Evolutionary conservation across 2,329 filamentous ascomycete genomes (phyloP).

Genomic region (Alternaria brassicicola): DNA sequence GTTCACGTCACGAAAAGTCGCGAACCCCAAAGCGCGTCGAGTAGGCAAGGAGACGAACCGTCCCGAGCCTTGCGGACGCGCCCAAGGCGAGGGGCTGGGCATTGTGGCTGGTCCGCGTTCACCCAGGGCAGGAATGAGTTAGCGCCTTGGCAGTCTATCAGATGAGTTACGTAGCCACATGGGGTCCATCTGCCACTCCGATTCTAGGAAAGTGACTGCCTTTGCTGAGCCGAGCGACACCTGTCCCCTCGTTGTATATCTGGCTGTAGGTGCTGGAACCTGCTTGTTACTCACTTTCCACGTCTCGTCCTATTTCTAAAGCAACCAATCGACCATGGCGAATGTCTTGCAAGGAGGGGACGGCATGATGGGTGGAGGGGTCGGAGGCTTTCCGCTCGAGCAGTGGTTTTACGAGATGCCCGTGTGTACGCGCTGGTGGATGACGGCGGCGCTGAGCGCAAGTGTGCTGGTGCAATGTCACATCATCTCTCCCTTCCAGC

Average conservation of each 20-base stretch:
- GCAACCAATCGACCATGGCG: conserved; percentile 47
- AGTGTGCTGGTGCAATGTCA: conserved; percentile 92
- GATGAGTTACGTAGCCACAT: conserved; percentile 41
- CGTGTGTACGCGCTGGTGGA: conserved; percentile 95
- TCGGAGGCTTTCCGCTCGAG: conserved; percentile 79
- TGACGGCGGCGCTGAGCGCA: conserved; percentile 84
- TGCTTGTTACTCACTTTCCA: neutral
- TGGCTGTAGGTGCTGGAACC: neutral
- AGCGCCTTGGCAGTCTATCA: conserved; percentile 20
- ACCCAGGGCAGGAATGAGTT: neutral
- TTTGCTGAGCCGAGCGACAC: conserved; percentile 8
- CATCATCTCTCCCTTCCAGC: conserved; percentile 88
- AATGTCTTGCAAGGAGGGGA: conserved; percentile 52
- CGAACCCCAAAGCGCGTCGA: conserved; percentile 16
- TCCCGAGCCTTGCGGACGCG: neutral
- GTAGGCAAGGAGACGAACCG: neutral
- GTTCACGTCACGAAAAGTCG: conserved; percentile 4
- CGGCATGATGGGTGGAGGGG: conserved; percentile 56
- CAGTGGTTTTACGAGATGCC: conserved; percentile 99
- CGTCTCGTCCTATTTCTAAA: neutral
- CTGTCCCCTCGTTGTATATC: conserved; percentile 15
- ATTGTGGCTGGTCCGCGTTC: conserved; percentile 29
- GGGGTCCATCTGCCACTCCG: neutral
- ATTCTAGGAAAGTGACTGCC: neutral
- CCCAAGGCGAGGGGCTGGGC: conserved; percentile 31